A percentile compares a stretch with the other conserved stretches of the same genome.
Evolutionary conservation across 768 basidiomycete genomes (phyloP).

Genomic region (Mycena olivaceomarginata): DNA sequence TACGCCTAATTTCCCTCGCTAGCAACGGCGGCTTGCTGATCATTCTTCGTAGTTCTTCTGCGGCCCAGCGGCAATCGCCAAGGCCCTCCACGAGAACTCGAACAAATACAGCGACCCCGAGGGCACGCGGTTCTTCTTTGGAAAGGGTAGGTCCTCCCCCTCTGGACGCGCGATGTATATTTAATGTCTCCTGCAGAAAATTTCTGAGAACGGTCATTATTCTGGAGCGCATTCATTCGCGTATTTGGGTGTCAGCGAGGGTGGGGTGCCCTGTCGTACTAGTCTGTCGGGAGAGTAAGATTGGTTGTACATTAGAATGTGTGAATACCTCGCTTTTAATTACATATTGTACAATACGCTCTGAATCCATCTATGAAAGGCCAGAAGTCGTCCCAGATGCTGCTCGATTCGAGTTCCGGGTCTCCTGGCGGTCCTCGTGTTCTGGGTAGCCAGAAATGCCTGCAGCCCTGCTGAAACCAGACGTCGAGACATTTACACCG

Average conservation of each 20-base stretch:
- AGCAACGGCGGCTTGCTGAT: not conserved
- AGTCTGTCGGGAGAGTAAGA: conserved; percentile 2
- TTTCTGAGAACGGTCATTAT: not conserved
- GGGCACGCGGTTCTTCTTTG: conserved; percentile 92
- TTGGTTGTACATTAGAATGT: not conserved
- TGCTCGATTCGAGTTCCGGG: no score
- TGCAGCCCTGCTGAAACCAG: no score
- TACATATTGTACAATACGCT: no score
- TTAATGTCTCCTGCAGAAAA: not conserved
- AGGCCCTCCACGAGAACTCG: conserved; percentile 82
- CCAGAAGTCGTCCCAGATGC: no score
- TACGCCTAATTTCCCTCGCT: conserved; percentile 53
- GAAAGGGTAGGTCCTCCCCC: conserved; percentile 78
- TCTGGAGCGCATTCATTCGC: not conserved
- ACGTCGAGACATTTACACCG: no score
- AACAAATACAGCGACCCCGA: conserved; percentile 91
- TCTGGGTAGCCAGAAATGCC: no score
- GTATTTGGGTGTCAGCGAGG: not conserved
- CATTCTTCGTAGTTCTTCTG: conserved; percentile 82
- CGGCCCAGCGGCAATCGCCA: conserved; percentile 85
- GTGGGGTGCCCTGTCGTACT: not conserved
- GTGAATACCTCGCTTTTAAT: no score
- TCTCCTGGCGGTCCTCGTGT: no score
- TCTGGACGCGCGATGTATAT: not conserved
- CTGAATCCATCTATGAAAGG: no score